Base-by-base conservation (phyloP, 805 yeast genomes). In the Candida krabiensis region DNA sequence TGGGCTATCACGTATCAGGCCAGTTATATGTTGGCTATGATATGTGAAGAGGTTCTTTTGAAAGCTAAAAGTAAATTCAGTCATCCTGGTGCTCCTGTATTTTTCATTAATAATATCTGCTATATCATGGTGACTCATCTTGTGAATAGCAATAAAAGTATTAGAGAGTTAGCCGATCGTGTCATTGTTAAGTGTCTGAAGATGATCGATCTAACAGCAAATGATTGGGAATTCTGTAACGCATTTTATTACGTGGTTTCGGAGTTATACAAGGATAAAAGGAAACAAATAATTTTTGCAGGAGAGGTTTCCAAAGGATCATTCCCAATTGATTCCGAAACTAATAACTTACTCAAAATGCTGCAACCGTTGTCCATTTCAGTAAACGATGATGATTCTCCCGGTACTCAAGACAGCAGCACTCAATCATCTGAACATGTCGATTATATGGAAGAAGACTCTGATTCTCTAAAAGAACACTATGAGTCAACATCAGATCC, bases 1-100 rank as follows among this genome's bases (percentile, higher is more conserved):
- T 77, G 85, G 81, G 83, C 86, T 9, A 79, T 83, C 38, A 82
- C 86, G 8, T 83, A 82, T 65, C 85, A 81, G 56, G 84, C 89
- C 1, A 86, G 90, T 2, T 76, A 85, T 50, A 81, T 81, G 82
- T 80, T 84, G 15, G 26, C 12, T 28, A 5, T 28, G 12, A 28
- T 83, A 37, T 66, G 75, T 23, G 79, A 78, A 33, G 75, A 75
- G 38, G 30, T 28, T 7, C n/a, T 28, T n/a, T n/a, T 28, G 5
- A 30, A 30, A 19, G 23, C 40, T 12, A 18, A 15, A 6, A 30
- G 25, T n/a, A 28, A 35, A 16, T 50, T 83, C 86, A 13, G 77
- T 80, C 12, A 67, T 74, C 59, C 70, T 70, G 42, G 79, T 79
- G 17, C 79, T 80, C 51, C 40, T 15, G 19, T 30, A 9, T n/a